Evolutionary conservation across 495 filamentous ascomycete species (phyloP).

Genomic region (Oleoguttula mirabilis): DNA sequence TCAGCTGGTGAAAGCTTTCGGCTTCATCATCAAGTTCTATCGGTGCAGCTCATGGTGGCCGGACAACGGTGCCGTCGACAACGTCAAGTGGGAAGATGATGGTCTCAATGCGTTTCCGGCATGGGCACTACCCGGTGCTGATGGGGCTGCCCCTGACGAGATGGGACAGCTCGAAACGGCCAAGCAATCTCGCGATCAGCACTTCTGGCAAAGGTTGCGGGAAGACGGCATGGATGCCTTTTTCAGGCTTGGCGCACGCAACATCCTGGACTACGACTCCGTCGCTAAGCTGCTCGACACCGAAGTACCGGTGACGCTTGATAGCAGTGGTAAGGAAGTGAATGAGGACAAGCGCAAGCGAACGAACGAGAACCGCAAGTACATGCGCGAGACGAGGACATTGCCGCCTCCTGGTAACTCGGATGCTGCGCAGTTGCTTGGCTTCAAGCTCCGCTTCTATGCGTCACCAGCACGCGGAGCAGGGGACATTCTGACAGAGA

Average conservation of each 20-base stretch:
- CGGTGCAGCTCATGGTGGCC: conserved; percentile 97
- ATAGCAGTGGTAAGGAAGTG: conserved; percentile 15
- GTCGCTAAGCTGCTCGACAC: conserved; percentile 6
- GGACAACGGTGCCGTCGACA: conserved; percentile 37
- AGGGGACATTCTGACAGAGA: conserved; percentile 67
- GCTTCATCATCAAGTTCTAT: conserved; percentile 86
- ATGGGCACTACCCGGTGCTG: conserved; percentile 69
- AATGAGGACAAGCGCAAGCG: conserved; percentile 18
- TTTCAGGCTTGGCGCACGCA: conserved; percentile 51
- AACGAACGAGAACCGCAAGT: conserved; percentile 43
- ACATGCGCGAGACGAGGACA: conserved; percentile 68
- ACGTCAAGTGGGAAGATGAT: conserved; percentile 30
- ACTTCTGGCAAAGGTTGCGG: conserved; percentile 74
- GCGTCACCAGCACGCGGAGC: conserved; percentile 53
- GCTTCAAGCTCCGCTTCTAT: conserved; percentile 97
- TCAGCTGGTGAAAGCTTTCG: conserved; percentile 68
- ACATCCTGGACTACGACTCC: conserved; percentile 17
- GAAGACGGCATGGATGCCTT: conserved; percentile 68
- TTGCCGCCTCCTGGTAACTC: conserved; percentile 75
- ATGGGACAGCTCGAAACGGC: conserved; percentile 42
- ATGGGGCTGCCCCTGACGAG: conserved; percentile 25
- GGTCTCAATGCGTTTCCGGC: conserved; percentile 43
- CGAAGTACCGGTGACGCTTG: conserved; percentile 7
- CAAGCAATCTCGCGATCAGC: conserved; percentile 51
- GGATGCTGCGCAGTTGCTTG: conserved; percentile 84